These are phyloP conservation scores for Pseudocercospora eumusae DNA, from an alignment of 2,329 filamentous ascomycete species.

Conservation along the genomic window DNA sequence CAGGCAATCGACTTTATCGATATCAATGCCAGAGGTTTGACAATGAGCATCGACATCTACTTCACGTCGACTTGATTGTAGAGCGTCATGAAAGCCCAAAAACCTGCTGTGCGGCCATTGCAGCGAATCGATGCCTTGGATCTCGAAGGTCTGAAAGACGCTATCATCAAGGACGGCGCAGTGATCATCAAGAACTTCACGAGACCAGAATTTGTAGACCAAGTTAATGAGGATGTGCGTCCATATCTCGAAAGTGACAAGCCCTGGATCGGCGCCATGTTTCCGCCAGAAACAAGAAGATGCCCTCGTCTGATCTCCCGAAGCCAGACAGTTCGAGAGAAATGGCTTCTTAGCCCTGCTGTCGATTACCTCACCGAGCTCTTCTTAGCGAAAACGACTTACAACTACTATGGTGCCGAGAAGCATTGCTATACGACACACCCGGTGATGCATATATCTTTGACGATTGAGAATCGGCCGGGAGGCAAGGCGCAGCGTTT, in stretches of 20 bases:
- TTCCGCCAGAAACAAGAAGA: constrained; percentile 5
- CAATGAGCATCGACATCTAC: too few relatives aligned
- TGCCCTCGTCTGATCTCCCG: constrained; percentile 6
- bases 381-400: constrained; percentile 6
- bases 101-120: background rate
- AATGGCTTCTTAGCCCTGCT: constrained; percentile 4
- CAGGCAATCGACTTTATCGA: too few relatives aligned
- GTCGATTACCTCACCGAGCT: background rate
- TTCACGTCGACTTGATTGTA: background rate
- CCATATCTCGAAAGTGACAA: constrained; percentile 4
- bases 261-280: constrained; percentile 10
- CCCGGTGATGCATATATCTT: constrained; percentile 3
- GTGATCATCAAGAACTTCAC: constrained; percentile 11
- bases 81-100: background rate
- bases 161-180: constrained; percentile 3
- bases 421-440: constrained; percentile 10
- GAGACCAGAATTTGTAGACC: background rate
- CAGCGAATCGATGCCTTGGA: constrained; percentile 1
- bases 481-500: constrained; percentile 2
- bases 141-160: background rate
- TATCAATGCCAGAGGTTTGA: too few relatives aligned
- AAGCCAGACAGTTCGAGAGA: constrained; percentile 6
- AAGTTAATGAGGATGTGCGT: constrained; percentile 6
- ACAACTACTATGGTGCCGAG: constrained; percentile 9
- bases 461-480: constrained; percentile 6